These are phyloP conservation scores for Bipolaris zeicola DNA, from an alignment of 2,329 filamentous ascomycete species.

Conservation along the genomic window DNA sequence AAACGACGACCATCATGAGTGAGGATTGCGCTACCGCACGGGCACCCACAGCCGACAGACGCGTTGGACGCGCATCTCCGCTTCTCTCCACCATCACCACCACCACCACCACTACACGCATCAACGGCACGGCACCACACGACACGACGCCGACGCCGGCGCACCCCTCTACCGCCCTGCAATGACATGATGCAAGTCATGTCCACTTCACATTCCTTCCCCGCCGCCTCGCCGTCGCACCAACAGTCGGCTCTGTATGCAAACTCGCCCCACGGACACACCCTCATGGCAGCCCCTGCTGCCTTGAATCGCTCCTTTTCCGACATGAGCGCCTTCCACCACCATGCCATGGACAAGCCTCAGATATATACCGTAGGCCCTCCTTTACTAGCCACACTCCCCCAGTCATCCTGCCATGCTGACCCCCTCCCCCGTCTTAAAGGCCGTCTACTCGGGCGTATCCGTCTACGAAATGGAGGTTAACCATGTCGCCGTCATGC, in stretches of 20 bases:
- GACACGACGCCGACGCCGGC: too few species aligned
- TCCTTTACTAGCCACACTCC: slow-evolving; percentile 53
- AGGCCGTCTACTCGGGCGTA: slow-evolving; percentile 91
- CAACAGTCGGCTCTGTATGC: slow-evolving; percentile 44
- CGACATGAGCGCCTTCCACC: slow-evolving; percentile 43
- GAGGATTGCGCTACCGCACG: slow-evolving; percentile 17
- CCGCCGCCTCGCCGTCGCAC: slow-evolving; percentile 37
- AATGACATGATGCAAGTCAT: slow-evolving; percentile 44
- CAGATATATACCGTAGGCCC: slow-evolving; percentile 57
- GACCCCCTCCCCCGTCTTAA: slow-evolving; percentile 9
- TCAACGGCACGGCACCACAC: not conserved
- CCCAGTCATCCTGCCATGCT: slow-evolving; percentile 67
- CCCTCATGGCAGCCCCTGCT: slow-evolving; percentile 43
- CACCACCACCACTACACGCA: slow-evolving; percentile 26
- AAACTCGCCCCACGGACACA: slow-evolving; percentile 37
- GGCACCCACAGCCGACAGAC: slow-evolving; percentile 25
- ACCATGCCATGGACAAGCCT: slow-evolving; percentile 52
- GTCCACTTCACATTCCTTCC: slow-evolving; percentile 36
- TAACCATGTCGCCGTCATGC: slow-evolving; percentile 92
- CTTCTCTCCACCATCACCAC: slow-evolving; percentile 24
- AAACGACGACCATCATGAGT: too few species aligned
- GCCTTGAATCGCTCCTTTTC: slow-evolving; percentile 48
- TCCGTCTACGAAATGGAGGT: slow-evolving; percentile 99
- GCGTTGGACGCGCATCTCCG: slow-evolving; percentile 31
- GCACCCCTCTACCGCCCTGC: slow-evolving; percentile 19